Conservation (phyloP, 331 rosid species). For the Cydonia oblonga region DNA sequence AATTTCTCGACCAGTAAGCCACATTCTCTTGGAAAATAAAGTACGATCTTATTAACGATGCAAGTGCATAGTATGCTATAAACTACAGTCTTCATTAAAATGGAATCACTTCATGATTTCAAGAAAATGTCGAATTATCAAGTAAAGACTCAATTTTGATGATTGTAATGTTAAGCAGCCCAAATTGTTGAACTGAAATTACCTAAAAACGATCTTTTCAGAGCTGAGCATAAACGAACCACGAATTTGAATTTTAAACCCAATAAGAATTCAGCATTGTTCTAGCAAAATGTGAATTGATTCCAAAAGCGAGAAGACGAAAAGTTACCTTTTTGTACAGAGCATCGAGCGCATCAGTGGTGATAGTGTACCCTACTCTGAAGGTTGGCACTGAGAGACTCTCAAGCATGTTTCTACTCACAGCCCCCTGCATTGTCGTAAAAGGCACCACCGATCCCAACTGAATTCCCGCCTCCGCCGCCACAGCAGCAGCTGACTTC, state of each 20-base stretch:
- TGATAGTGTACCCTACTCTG: slow-evolving; percentile 87
- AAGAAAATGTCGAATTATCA: neutral
- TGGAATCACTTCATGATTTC: neutral
- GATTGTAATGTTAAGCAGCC: neutral
- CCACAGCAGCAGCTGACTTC: neutral
- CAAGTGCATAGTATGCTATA: neutral
- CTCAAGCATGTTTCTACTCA: slow-evolving; percentile 82
- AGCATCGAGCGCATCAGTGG: slow-evolving; percentile 79
- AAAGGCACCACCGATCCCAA: slow-evolving; percentile 86
- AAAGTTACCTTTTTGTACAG: slow-evolving; percentile 77
- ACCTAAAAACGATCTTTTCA: neutral
- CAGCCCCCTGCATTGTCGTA: slow-evolving; percentile 92
- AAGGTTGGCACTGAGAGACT: slow-evolving; percentile 77
- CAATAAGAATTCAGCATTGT: neutral
- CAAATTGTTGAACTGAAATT: neutral
- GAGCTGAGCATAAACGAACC: neutral
- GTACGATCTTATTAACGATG: neutral
- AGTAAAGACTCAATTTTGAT: neutral
- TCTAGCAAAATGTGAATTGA: neutral
- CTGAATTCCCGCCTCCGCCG: slow-evolving; percentile 30
- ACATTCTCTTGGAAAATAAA: neutral
- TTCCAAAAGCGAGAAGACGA: neutral
- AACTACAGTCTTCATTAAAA: neutral
- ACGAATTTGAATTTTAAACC: neutral
- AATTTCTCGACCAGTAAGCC: neutral